Conservation (phyloP, 225 moss, liverwort and hornwort species). For the Takakia lepidozioides region DNA sequence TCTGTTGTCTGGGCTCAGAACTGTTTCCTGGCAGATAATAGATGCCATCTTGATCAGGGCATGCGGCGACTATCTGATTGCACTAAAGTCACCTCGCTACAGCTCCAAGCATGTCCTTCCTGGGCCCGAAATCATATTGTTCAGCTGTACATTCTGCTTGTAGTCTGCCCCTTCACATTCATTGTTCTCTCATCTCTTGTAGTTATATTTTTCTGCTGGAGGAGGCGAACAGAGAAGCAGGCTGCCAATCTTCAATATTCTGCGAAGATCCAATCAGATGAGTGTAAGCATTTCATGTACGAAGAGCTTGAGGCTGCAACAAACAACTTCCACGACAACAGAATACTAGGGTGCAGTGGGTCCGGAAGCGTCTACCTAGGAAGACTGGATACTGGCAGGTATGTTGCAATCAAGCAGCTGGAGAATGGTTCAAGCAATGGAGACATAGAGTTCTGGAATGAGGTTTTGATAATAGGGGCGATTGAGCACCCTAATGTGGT, state of each 20-base stretch:
- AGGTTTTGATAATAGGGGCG: slow-evolving; percentile 46
- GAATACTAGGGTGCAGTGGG: slow-evolving; percentile 51
- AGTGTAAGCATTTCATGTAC: slow-evolving; percentile 46
- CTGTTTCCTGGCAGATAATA: slow-evolving; percentile 42
- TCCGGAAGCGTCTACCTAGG: slow-evolving; percentile 63
- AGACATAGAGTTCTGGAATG: slow-evolving; percentile 67
- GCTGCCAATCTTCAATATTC: too few relatives aligned
- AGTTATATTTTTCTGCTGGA: too few relatives aligned
- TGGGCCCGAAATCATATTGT: slow-evolving; percentile 37
- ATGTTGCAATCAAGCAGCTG: slow-evolving; percentile 71
- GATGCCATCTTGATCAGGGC: slow-evolving; percentile 35
- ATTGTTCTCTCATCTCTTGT: too few relatives aligned
- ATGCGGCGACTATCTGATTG: slow-evolving; percentile 44
- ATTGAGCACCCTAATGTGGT: slow-evolving; percentile 73
- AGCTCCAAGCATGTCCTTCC: slow-evolving; percentile 39
- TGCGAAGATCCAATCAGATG: too few relatives aligned
- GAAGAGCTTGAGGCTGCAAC: slow-evolving; percentile 64
- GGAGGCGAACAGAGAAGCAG: too few relatives aligned
- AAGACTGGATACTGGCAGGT: slow-evolving; percentile 46
- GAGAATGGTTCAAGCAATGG: slow-evolving; percentile 44
- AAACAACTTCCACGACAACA: slow-evolving; percentile 36
- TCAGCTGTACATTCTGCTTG: too few relatives aligned
- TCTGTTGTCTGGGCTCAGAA: slow-evolving; percentile 31
- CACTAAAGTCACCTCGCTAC: slow-evolving; percentile 21
- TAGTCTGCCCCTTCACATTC: too few relatives aligned